These are phyloP conservation scores for Curvularia spicifera DNA, from an alignment of 2,329 filamentous ascomycete species.

Conservation along the genomic window DNA sequence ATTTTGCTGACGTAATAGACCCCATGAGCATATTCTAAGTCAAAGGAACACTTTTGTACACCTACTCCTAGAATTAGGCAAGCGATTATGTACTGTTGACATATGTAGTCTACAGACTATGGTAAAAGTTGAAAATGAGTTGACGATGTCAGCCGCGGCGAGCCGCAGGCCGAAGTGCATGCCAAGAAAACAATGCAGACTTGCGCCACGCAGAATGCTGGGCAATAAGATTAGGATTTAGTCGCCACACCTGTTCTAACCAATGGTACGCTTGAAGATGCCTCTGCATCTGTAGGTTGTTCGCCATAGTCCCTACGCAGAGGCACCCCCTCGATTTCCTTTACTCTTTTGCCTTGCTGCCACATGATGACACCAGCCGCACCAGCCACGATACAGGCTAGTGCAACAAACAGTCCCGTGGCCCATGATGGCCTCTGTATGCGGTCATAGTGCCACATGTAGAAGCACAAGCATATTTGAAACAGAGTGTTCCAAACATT, in stretches of 20 bases:
- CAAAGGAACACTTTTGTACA: not conserved
- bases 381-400: slow-evolving; percentile 73
- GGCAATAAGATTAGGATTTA: slow-evolving; percentile 33
- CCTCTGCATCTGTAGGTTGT: slow-evolving; percentile 31
- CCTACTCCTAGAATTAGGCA: not conserved
- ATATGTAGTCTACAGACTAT: not conserved
- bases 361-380: slow-evolving; percentile 73
- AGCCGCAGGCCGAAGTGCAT: slow-evolving; percentile 5
- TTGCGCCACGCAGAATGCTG: slow-evolving; percentile 16
- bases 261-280: slow-evolving; percentile 27
- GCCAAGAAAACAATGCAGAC: slow-evolving; percentile 17
- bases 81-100: not conserved
- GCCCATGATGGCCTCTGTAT: slow-evolving; percentile 78
- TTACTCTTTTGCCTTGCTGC: slow-evolving; percentile 65
- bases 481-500: slow-evolving; percentile 81
- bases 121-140: slow-evolving; percentile 1
- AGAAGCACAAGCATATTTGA: slow-evolving; percentile 73
- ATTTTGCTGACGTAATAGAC: slow-evolving; percentile 7
- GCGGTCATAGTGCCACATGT: slow-evolving; percentile 84
- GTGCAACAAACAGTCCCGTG: slow-evolving; percentile 77
- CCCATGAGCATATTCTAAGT: not conserved
- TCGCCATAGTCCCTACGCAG: slow-evolving; percentile 35
- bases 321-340: slow-evolving; percentile 49
- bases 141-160: not conserved
- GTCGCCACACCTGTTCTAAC: slow-evolving; percentile 26